Evolutionary conservation across 345 rosid species (phyloP).

Genomic region (Lumnitzera littorea): DNA sequence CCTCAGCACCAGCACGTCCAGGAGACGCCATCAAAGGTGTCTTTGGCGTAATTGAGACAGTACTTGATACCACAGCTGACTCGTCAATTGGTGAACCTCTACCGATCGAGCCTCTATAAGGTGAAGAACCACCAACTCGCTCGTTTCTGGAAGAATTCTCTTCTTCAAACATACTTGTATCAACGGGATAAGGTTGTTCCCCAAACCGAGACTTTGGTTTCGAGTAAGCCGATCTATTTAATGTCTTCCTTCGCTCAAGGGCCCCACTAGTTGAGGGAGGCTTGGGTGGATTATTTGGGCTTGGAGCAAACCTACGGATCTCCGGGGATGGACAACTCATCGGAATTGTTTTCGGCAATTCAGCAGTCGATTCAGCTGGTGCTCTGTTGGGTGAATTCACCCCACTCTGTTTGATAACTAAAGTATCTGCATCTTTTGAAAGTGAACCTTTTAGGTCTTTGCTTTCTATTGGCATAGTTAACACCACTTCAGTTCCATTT

Average conservation of each 20-base stretch:
- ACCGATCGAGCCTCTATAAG: slow-evolving; percentile 24
- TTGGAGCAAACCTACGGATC: slow-evolving; percentile 28
- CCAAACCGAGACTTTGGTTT: slow-evolving; percentile 86
- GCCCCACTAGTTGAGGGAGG: slow-evolving; percentile 28
- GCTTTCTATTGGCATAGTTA: slow-evolving; percentile 36
- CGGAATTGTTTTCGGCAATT: slow-evolving; percentile 24
- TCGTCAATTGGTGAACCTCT: slow-evolving; percentile 46
- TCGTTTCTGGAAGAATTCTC: slow-evolving; percentile 21
- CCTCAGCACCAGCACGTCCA: slow-evolving; percentile 31
- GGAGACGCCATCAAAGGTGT: slow-evolving; percentile 31
- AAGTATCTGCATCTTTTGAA: background rate
- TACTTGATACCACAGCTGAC: slow-evolving; percentile 18
- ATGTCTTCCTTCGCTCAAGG: slow-evolving; percentile 36
- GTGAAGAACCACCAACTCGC: slow-evolving; percentile 28
- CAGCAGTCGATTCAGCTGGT: slow-evolving; percentile 12
- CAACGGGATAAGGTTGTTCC: slow-evolving; percentile 37
- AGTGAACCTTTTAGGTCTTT: slow-evolving; percentile 22
- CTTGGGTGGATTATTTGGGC: slow-evolving; percentile 60
- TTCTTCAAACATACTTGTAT: slow-evolving; percentile 35
- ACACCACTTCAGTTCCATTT: slow-evolving; percentile 39
- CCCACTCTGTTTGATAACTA: no score
- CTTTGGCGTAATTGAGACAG: slow-evolving; percentile 27
- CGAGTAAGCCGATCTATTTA: slow-evolving; percentile 48
- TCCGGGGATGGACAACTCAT: slow-evolving; percentile 40
- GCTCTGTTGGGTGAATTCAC: slow-evolving; percentile 12